Evolutionary conservation across 2,329 filamentous ascomycete genomes (phyloP).

Genomic region (Xenosphaeropsis pyriputrescens): DNA sequence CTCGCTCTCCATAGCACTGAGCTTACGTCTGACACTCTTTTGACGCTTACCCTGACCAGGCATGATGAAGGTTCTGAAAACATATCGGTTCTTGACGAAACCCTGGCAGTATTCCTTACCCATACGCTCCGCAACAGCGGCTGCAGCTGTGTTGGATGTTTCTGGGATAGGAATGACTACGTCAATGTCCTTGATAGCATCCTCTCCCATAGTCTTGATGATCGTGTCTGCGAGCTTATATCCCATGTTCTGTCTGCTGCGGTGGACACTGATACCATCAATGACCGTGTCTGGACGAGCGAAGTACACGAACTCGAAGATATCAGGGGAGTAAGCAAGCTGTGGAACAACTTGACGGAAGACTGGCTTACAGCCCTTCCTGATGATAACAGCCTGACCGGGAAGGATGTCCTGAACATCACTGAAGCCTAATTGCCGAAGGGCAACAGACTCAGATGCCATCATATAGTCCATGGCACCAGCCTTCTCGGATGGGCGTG

Average conservation of each 20-base stretch:
- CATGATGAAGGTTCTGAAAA: conserved; percentile 81
- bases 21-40: conserved; percentile 78
- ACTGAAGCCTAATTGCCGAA: conserved; percentile 67
- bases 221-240: conserved; percentile 64
- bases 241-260: conserved; percentile 78
- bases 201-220: conserved; percentile 47
- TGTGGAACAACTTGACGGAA: conserved; percentile 61
- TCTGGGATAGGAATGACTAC: conserved; percentile 74
- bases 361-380: conserved; percentile 59
- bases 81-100: conserved; percentile 82
- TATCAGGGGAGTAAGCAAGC: conserved; percentile 65
- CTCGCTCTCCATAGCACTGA: conserved; percentile 75
- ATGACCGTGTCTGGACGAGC: conserved; percentile 70
- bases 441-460: conserved; percentile 75
- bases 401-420: conserved; percentile 67
- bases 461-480: conserved; percentile 74
- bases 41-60: conserved; percentile 67
- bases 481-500: conserved; percentile 49
- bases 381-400: conserved; percentile 73
- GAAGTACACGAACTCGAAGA: conserved; percentile 84
- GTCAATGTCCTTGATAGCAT: conserved; percentile 64
- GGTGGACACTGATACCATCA: conserved; percentile 78
- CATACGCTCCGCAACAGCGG: conserved; percentile 59
- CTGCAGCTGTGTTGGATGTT: conserved; percentile 70
- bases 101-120: conserved; percentile 67